Conservation (phyloP, 768 basidiomycete genomes). For the Suillus lakei region DNA sequence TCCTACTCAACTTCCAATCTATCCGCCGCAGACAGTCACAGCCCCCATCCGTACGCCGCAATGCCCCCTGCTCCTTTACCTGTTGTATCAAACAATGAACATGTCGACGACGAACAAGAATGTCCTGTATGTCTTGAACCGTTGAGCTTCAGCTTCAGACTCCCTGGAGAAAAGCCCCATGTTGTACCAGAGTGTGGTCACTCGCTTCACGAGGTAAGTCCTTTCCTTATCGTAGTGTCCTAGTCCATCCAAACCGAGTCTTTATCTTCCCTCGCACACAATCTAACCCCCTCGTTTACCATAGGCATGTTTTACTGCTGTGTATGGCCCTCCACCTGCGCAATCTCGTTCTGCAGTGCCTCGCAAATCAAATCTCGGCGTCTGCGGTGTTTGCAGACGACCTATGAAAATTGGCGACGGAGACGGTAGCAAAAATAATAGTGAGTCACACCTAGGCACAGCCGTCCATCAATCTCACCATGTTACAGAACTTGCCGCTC, state of each 20-base stretch:
- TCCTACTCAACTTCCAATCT: conserved; percentile 45
- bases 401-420: conserved; percentile 96
- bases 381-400: conserved; percentile 95
- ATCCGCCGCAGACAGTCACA: conserved; percentile 41
- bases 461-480: conserved; percentile 13
- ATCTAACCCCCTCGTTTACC: conserved; percentile 13
- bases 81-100: conserved; percentile 68
- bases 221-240: not conserved
- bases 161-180: conserved; percentile 97
- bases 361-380: conserved; percentile 82
- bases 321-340: conserved; percentile 86
- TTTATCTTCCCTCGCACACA: conserved; percentile 4
- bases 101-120: conserved; percentile 79
- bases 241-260: not conserved
- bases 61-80: conserved; percentile 72
- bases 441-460: conserved; percentile 50
- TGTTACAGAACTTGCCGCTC: conserved; percentile 82
- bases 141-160: conserved; percentile 87
- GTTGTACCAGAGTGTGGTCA: conserved; percentile 98
- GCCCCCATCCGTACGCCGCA: conserved; percentile 57
- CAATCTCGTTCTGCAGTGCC: conserved; percentile 58
- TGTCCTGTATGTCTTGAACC: conserved; percentile 98
- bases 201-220: conserved; percentile 86
- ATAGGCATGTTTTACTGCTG: conserved; percentile 94
- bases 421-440: conserved; percentile 83